Evolutionary conservation across 2,329 filamentous ascomycete species (phyloP).

Genomic region (Venturiaceae sp.): DNA sequence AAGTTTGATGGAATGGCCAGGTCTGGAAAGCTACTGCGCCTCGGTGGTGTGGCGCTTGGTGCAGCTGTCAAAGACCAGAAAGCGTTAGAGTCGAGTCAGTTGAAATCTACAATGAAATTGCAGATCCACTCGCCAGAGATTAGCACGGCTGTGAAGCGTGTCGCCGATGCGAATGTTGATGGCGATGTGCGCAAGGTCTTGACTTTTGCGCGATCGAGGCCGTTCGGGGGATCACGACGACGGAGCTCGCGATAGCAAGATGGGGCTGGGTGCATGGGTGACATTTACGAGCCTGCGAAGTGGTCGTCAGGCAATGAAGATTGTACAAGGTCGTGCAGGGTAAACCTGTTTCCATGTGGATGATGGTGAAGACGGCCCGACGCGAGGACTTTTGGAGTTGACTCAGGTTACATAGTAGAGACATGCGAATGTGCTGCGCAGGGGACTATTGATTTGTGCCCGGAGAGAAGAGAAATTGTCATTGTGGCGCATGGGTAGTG

Average conservation of each 20-base stretch:
- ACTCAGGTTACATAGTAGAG: not conserved
- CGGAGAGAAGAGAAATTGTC: not conserved
- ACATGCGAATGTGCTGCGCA: not conserved
- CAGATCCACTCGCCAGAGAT: not conserved
- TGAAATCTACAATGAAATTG: not conserved
- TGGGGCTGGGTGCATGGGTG: not conserved
- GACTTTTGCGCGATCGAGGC: not conserved
- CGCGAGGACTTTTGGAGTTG: not conserved
- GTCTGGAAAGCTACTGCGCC: not conserved
- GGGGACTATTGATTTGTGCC: not conserved
- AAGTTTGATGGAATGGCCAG: not conserved
- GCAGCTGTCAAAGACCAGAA: not conserved
- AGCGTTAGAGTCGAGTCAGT: not conserved
- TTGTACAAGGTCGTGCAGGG: not conserved
- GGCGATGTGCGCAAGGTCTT: not conserved
- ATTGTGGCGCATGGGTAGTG: not conserved
- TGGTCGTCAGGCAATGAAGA: not conserved
- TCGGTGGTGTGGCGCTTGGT: not conserved
- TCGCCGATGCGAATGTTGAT: not conserved
- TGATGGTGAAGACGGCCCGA: not conserved
- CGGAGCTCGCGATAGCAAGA: not conserved
- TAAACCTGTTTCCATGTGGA: not conserved
- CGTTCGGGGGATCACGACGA: not conserved
- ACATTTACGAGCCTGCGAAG: not conserved
- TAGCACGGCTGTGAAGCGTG: not conserved